Base-by-base conservation (phyloP, 108 stramenopile genomes). In the Nitzschia palea region DNA sequence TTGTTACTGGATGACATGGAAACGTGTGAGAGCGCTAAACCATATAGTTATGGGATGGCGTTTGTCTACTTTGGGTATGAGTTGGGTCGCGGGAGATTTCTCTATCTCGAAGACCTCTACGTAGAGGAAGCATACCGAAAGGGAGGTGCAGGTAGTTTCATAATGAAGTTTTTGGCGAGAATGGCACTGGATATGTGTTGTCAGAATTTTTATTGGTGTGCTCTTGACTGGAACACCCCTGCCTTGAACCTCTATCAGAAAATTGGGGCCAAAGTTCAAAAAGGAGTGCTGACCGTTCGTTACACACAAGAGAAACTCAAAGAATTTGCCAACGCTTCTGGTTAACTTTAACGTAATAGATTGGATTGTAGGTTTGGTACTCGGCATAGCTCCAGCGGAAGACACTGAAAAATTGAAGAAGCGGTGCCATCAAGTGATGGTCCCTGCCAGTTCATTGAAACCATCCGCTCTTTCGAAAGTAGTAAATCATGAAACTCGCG, bases 71-170 rank as follows among this genome's bases (percentile, higher is more conserved):
- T 82, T 55, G 83, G 79, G 6, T 70, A 76, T 66, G 44, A 44
- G 22, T 36, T 62, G 34, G 55, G 67, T 26, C 15, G 51, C 32
- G 80, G 84, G 9, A 52, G 68, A 3, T 83, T 80, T 44, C 20
- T 89, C 25, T 89, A 83, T 37, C 64, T 89, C 62, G 87, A 89
- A 70, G 87, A 89, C 42, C 52, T 89, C 20, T 88, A 68, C 47
- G 55, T 85, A 22, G 83, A 85, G 27, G 82, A 80, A 58, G 28
- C 14, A 15, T 62, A 45, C 20, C 73, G 87, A 29, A 64, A 70
- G 15, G 48, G 48, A 20, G 84, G 87, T 20, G 58, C 47, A 12
- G 87, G 87, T 17, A 81, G 53, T 18, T 1, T 67, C 0, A 26
- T 76, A 8, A 76, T 89, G 82, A 57, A 65, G 18, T 53, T 74